These are phyloP conservation scores for Cutaneotrichosporon cavernicola DNA, from an alignment of 1,284 basidiomycete genomes.

Conservation along the genomic window DNA sequence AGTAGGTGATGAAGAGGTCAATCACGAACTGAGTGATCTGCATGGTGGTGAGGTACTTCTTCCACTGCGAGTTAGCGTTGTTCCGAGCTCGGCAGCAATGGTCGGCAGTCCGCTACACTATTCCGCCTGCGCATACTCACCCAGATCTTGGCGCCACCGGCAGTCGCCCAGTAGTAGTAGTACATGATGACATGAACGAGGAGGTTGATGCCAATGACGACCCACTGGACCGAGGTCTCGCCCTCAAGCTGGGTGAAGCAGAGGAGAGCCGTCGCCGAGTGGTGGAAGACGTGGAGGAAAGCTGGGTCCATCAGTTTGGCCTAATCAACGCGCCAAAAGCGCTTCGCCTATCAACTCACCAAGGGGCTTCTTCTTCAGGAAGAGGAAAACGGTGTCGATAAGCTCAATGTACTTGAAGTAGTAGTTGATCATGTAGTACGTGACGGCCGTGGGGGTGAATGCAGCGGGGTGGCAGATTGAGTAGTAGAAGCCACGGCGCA, in stretches of 20 bases:
- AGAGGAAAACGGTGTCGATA: conserved; percentile 92
- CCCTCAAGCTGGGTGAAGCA: conserved; percentile 95
- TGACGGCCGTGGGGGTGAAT: conserved; percentile 86
- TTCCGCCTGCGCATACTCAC: conserved; percentile 55
- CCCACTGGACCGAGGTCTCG: conserved; percentile 93
- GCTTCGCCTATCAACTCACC: conserved; percentile 58
- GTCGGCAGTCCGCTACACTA: not conserved
- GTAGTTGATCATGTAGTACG: conserved; percentile 98
- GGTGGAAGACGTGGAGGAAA: conserved; percentile 98
- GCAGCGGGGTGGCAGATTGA: conserved; percentile 74
- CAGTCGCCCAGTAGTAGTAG: conserved; percentile 97
- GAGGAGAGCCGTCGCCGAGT: conserved; percentile 93
- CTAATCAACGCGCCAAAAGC: too few relatives aligned
- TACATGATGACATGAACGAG: conserved; percentile 98
- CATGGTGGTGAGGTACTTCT: conserved; percentile 91
- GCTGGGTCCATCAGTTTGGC: conserved; percentile 56
- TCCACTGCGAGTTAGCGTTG: conserved; percentile 66
- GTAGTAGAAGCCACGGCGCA: conserved; percentile 68
- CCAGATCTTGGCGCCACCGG: conserved; percentile 93
- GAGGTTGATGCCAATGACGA: conserved; percentile 89
- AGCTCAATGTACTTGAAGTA: conserved; percentile 94
- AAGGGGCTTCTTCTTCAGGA: conserved; percentile 96
- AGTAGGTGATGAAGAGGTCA: conserved; percentile 85
- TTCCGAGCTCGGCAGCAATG: not conserved
- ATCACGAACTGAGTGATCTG: conserved; percentile 95